Evolutionary conservation across 805 yeast species (phyloP).

Genomic region (Vanderwaltozyma verrucispora): DNA sequence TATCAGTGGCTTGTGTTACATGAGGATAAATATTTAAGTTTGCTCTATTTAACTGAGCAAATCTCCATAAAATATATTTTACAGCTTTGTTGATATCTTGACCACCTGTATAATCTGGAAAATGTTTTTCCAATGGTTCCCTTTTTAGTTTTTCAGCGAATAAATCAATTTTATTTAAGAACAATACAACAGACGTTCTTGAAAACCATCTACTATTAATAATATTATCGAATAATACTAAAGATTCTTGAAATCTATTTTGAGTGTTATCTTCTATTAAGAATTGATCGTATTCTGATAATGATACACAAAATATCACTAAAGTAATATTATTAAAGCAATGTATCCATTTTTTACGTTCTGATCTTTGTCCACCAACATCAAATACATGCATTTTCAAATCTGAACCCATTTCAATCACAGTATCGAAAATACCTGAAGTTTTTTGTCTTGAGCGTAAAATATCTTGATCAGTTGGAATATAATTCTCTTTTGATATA

Average conservation of each 20-base stretch:
- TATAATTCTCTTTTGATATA: conserved; percentile 44
- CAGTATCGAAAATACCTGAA: conserved; percentile 80
- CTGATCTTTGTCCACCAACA: conserved; percentile 95
- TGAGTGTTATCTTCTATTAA: conserved; percentile 66
- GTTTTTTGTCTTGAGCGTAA: conserved; percentile 85
- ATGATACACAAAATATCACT: conserved; percentile 82
- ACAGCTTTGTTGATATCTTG: conserved; percentile 82
- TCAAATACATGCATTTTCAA: conserved; percentile 59
- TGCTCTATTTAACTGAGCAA: conserved; percentile 73
- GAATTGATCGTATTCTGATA: conserved; percentile 85
- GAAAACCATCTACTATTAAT: conserved; percentile 91
- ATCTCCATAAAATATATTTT: conserved; percentile 83
- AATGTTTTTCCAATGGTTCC: conserved; percentile 71
- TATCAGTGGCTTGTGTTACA: conserved; percentile 90
- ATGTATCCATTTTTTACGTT: conserved; percentile 95
- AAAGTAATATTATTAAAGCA: conserved; percentile 89
- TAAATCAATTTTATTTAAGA: conserved; percentile 82
- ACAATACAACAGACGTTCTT: conserved; percentile 74
- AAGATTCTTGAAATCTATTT: conserved; percentile 71
- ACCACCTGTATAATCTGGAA: conserved; percentile 92
- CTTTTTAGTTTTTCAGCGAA: conserved; percentile 75
- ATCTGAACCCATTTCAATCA: conserved; percentile 58
- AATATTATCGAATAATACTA: conserved; percentile 79
- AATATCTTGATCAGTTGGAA: conserved; percentile 70
- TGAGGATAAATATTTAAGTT: conserved; percentile 80